These are phyloP conservation scores for Scheffersomyces illinoinensis DNA, from an alignment of 1,139 yeast species.

Conservation along the genomic window DNA sequence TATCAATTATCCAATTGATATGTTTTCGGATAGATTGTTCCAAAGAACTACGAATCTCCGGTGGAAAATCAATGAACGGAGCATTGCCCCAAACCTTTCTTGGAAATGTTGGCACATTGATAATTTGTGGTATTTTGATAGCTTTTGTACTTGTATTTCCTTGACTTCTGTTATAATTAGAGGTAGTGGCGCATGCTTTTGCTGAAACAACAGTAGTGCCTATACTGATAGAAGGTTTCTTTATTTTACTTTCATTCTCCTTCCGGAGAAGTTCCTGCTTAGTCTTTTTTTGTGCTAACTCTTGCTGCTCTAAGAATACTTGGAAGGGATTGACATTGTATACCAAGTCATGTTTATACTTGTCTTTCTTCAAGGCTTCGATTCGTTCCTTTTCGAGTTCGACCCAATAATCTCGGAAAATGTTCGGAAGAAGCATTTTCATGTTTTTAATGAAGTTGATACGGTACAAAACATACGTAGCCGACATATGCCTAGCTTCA, in stretches of 20 bases:
- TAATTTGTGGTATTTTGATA: neutral
- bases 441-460: slow-evolving; percentile 78
- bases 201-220: slow-evolving; percentile 5
- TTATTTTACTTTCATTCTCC: slow-evolving; percentile 38
- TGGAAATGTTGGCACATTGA: slow-evolving; percentile 44
- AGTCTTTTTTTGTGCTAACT: slow-evolving; percentile 36
- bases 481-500: slow-evolving; percentile 89
- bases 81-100: slow-evolving; percentile 67
- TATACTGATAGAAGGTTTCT: slow-evolving; percentile 45
- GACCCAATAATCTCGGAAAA: slow-evolving; percentile 78
- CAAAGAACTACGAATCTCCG: slow-evolving; percentile 51
- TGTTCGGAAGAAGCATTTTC: slow-evolving; percentile 83
- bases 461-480: slow-evolving; percentile 83
- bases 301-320: slow-evolving; percentile 56
- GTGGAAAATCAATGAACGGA: slow-evolving; percentile 50
- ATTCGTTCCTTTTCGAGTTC: slow-evolving; percentile 63
- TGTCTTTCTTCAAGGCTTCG: slow-evolving; percentile 43
- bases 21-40: slow-evolving; percentile 56
- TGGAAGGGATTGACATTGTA: slow-evolving; percentile 75
- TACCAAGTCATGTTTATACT: slow-evolving; percentile 46
- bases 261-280: slow-evolving; percentile 46
- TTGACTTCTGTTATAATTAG: neutral
- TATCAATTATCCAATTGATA: slow-evolving; percentile 50
- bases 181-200: neutral
- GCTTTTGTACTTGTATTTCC: neutral